phyloP scores from a whole-genome alignment of 495 filamentous ascomycete species.

The Hyaloscypha hepaticicola region DNA sequence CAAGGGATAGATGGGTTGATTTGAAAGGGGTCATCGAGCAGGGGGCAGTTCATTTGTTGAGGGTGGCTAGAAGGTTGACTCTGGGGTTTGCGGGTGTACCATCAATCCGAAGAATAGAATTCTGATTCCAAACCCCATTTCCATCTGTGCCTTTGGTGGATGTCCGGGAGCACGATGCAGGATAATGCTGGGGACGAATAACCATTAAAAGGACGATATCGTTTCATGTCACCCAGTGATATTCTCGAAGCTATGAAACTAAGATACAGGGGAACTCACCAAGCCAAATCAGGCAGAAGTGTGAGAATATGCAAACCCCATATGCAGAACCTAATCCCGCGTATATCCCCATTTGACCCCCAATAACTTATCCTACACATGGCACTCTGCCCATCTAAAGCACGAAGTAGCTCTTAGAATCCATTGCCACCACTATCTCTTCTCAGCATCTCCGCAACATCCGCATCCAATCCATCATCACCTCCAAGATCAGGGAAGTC shows the following conservation, averaged over 20 bases:
- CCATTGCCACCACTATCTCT: slow-evolving; percentile 37
- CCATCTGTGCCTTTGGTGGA: neutral
- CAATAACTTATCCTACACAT: neutral
- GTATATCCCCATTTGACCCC: neutral
- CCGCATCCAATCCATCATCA: slow-evolving; percentile 74
- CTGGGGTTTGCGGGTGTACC: slow-evolving; percentile 9
- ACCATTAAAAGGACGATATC: neutral
- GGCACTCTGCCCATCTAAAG: neutral
- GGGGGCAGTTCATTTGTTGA: neutral
- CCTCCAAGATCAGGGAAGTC: slow-evolving; percentile 68
- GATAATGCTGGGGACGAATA: too few relatives aligned
- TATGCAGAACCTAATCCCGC: neutral
- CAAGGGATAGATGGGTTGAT: slow-evolving; percentile 38
- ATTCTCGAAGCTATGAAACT: neutral
- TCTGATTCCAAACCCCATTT: neutral
- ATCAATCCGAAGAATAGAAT: slow-evolving; percentile 22
- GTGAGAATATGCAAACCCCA: neutral
- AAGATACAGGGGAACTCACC: neutral
- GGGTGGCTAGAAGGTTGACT: neutral
- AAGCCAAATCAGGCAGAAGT: neutral
- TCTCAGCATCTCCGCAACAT: slow-evolving; percentile 77
- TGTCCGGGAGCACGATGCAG: neutral
- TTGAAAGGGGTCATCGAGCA: neutral
- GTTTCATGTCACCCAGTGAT: neutral
- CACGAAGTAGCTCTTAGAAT: neutral